Base-by-base conservation (phyloP, 2,329 filamentous ascomycete genomes). In the Ophiostoma sp. region DNA sequence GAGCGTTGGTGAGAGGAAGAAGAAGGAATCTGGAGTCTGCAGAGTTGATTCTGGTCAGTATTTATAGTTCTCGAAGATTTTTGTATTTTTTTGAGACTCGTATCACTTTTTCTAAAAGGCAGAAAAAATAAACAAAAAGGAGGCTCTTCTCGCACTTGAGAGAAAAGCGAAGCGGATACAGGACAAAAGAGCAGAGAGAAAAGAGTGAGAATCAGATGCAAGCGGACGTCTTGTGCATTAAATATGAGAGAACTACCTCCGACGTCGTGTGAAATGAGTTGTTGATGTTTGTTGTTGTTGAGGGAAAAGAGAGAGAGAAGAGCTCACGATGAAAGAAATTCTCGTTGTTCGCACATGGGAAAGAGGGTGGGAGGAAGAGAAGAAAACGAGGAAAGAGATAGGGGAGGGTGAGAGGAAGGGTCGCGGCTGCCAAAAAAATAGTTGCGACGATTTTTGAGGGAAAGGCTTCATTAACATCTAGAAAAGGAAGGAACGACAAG, bases 401-500 rank as follows among this genome's bases (percentile, higher is more conserved):
- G 39, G 45, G 15, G 19, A 22, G 48, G 33, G 55, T 19, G 69
- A 25, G 50, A 45, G 15, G 50, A 59, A 36, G 45, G n/a, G 22
- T 55, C 69, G 31, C 19, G 42, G 55, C 33, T 50, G 19, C 57
- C 11, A 6, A 25, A 28, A 69, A 70, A 70, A 45, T 33, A 45
- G 55, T 33, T 45, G 25, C 45, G 57, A 64, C 17, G n/a, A 69
- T 22, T 11, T 11, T 31, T 8, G 1, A 55, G 15, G 19, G 3
- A 52, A 48, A 63, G 55, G 31, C 22, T 11, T 15, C 31, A n/a
- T 28, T 42, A 15, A 8, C 17, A 15, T 8, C 28, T 22, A 45
- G 59, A 64, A 71, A 55, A 3, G 69, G 69, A 71, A 74, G 64
- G 72, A 69, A 57, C 69, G 50, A 66, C 59, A 48, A 48, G 64